Evolutionary conservation across 805 yeast species (phyloP).

Genomic region (Metschnikowia cubensis): DNA sequence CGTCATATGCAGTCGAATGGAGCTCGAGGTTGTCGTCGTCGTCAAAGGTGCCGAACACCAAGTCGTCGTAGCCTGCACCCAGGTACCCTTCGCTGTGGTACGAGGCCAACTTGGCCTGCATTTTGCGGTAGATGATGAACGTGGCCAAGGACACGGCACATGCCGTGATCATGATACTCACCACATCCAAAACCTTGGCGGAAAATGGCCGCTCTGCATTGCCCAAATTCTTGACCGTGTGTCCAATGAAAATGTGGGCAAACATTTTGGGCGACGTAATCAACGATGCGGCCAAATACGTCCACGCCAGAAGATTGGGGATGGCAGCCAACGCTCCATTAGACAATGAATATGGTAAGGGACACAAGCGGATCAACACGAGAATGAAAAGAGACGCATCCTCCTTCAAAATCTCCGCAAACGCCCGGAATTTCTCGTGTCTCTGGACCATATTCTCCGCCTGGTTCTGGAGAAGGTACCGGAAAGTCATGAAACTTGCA

Average conservation of each 20-base stretch:
- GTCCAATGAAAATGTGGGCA: slow-evolving; percentile 75
- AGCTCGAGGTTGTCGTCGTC: slow-evolving; percentile 37
- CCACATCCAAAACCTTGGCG: slow-evolving; percentile 56
- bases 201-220: slow-evolving; percentile 45
- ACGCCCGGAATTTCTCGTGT: slow-evolving; percentile 66
- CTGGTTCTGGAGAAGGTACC: slow-evolving; percentile 50
- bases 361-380: slow-evolving; percentile 76
- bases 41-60: slow-evolving; percentile 40
- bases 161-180: slow-evolving; percentile 57
- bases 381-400: slow-evolving; percentile 60
- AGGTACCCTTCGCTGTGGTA: slow-evolving; percentile 21
- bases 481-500: slow-evolving; percentile 65
- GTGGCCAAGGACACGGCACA: slow-evolving; percentile 56
- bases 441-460: slow-evolving; percentile 58
- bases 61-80: slow-evolving; percentile 24
- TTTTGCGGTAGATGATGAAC: slow-evolving; percentile 58
- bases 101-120: slow-evolving; percentile 35
- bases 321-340: slow-evolving; percentile 91
- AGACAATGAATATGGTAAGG: slow-evolving; percentile 87
- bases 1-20: slow-evolving; percentile 35
- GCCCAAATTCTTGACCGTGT: slow-evolving; percentile 66
- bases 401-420: slow-evolving; percentile 70
- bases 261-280: slow-evolving; percentile 79
- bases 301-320: slow-evolving; percentile 62
- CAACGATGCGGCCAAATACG: slow-evolving; percentile 66